Conservation (phyloP, 352 stramenopile genomes). For the Peronosclerospora sorghi region DNA sequence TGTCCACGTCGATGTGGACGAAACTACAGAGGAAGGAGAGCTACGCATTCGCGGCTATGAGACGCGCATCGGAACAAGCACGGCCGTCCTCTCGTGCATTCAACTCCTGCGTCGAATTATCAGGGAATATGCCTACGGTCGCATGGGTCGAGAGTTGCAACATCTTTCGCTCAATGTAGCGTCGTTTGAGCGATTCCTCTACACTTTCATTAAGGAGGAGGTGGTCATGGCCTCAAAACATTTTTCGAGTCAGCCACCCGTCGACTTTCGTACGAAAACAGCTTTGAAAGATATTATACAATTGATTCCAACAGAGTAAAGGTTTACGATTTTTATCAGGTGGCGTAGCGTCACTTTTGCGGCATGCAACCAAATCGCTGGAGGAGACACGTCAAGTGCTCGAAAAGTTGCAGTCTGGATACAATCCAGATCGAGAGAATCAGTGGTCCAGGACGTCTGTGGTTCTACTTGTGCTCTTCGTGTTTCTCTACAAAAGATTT, state of each 20-base stretch:
- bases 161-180: slow-evolving; percentile 79
- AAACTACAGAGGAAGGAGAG: slow-evolving; percentile 54
- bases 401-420: slow-evolving; percentile 69
- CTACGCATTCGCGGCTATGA: slow-evolving; percentile 65
- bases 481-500: no score
- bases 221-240: slow-evolving; percentile 69
- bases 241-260: slow-evolving; percentile 30
- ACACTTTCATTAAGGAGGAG: slow-evolving; percentile 85
- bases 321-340: slow-evolving; percentile 76
- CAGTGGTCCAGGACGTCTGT: slow-evolving; percentile 81
- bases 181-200: slow-evolving; percentile 75
- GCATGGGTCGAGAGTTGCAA: slow-evolving; percentile 74
- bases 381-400: slow-evolving; percentile 72
- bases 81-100: slow-evolving; percentile 64
- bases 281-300: slow-evolving; percentile 85
- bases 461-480: slow-evolving; percentile 27
- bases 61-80: slow-evolving; percentile 57
- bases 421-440: slow-evolving; percentile 75
- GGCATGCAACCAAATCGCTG: slow-evolving; percentile 74
- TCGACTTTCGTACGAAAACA: slow-evolving; percentile 70
- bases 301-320: slow-evolving; percentile 69
- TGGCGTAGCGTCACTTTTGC: slow-evolving; percentile 63
- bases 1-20: slow-evolving; percentile 26
- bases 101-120: slow-evolving; percentile 78
- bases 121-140: slow-evolving; percentile 69